Evolutionary conservation across 2,329 filamentous ascomycete genomes (phyloP).

Genomic region (Alternaria sp.): DNA sequence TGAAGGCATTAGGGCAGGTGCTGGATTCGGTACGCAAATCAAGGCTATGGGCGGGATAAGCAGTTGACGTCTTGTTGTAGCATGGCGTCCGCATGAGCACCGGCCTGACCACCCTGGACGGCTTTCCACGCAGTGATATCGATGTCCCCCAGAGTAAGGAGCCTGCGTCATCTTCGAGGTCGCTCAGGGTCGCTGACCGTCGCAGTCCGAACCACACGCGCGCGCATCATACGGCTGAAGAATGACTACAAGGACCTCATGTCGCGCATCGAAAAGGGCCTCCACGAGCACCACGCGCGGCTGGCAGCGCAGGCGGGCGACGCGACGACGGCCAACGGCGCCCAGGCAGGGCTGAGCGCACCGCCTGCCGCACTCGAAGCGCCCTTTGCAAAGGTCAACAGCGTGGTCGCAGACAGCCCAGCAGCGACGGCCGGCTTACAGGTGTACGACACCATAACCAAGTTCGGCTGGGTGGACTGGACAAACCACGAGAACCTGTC

Average conservation of each 20-base stretch:
- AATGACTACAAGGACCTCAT: conserved; percentile 96
- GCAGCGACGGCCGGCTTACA: conserved; percentile 82
- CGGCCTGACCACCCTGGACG: conserved; percentile 82
- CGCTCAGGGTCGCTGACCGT: conserved; percentile 70
- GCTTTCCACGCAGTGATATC: conserved; percentile 90
- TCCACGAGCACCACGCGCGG: conserved; percentile 90
- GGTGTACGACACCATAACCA: conserved; percentile 79
- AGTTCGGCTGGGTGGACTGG: conserved; percentile 83
- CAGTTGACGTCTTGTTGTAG: conserved; percentile 56
- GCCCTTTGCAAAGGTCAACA: conserved; percentile 90
- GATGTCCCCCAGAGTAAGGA: conserved; percentile 87
- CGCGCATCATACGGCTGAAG: conserved; percentile 84
- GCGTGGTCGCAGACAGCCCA: conserved; percentile 77
- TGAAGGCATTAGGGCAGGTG: conserved; percentile 82
- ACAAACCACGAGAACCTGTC: conserved; percentile 84
- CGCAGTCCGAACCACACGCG: conserved; percentile 89
- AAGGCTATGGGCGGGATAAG: neutral
- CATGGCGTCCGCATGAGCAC: conserved; percentile 95
- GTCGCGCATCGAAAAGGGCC: conserved; percentile 77
- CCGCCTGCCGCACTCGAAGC: conserved; percentile 55
- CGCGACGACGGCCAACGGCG: conserved; percentile 35
- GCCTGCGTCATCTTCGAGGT: conserved; percentile 49
- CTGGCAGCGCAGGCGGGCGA: conserved; percentile 56
- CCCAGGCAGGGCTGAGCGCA: conserved; percentile 30
- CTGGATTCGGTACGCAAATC: conserved; percentile 76